Evolutionary conservation across 2,329 filamentous ascomycete genomes (phyloP).

Genomic region (Aspergillus felis): DNA sequence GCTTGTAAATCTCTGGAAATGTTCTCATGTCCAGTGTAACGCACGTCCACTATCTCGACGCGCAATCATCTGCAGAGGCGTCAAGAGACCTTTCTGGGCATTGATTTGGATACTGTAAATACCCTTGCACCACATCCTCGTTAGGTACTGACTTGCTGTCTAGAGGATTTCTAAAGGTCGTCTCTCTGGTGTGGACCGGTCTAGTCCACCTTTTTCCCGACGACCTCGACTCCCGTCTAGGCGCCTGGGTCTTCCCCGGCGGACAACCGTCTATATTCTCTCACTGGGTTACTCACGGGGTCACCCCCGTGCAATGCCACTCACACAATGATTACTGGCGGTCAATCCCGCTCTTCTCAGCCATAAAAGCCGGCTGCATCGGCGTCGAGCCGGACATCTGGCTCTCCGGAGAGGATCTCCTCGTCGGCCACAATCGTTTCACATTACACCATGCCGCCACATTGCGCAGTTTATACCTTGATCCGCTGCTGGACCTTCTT

Average conservation of each 20-base stretch:
- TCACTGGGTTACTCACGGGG: constrained; percentile 25
- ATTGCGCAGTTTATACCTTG: constrained; percentile 60
- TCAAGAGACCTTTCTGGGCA: constrained; percentile 2
- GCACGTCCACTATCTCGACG: not conserved
- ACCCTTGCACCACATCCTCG: not conserved
- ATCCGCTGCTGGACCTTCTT: constrained; percentile 60
- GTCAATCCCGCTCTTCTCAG: constrained; percentile 59
- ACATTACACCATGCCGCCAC: constrained; percentile 55
- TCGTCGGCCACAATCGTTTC: constrained; percentile 60
- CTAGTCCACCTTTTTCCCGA: constrained; percentile 4
- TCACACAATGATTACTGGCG: constrained; percentile 72
- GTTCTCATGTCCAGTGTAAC: not conserved
- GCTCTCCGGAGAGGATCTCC: constrained; percentile 55
- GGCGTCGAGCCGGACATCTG: constrained; percentile 69
- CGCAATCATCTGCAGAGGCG: not conserved
- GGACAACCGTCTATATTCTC: constrained; percentile 7
- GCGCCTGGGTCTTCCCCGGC: constrained; percentile 5
- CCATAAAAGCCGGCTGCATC: constrained; percentile 56
- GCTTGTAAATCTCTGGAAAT: not conserved
- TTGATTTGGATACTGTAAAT: not conserved
- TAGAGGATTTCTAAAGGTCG: constrained; percentile 3
- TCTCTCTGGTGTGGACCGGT: not conserved
- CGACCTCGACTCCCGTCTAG: constrained; percentile 4
- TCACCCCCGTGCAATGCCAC: constrained; percentile 57
- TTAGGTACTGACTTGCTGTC: not conserved